phyloP scores from a whole-genome alignment of 2,329 filamentous ascomycete genomes.

The Cercospora citrullina region DNA sequence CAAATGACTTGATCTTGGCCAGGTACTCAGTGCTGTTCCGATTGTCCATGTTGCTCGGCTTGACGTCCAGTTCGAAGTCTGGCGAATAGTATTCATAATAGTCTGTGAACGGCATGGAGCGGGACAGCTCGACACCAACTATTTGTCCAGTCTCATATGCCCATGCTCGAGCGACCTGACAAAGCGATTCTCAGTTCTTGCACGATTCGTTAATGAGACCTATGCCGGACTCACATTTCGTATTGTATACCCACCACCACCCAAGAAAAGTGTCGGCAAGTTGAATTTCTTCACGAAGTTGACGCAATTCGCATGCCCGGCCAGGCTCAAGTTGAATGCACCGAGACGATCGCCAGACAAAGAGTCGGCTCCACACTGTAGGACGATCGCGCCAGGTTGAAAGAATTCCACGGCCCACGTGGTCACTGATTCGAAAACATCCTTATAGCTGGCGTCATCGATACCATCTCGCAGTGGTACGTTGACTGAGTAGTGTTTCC shows the following conservation, averaged over 20 bases:
- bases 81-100: conserved; percentile 82
- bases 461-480: conserved; percentile 70
- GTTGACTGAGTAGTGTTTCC: conserved; percentile 67
- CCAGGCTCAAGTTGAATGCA: conserved; percentile 71
- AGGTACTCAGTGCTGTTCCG: conserved; percentile 68
- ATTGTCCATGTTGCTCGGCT: conserved; percentile 72
- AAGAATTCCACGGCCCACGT: conserved; percentile 69
- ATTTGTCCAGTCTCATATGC: conserved; percentile 72
- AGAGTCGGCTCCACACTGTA: conserved; percentile 69
- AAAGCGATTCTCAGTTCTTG: background rate
- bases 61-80: conserved; percentile 70
- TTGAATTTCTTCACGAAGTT: conserved; percentile 68
- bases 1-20: conserved; percentile 59
- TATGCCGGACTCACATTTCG: conserved; percentile 50
- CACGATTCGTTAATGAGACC: background rate
- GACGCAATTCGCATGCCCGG: conserved; percentile 69
- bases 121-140: conserved; percentile 73
- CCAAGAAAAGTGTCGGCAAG: conserved; percentile 64
- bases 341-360: conserved; percentile 66
- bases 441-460: conserved; percentile 66
- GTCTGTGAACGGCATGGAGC: conserved; percentile 78
- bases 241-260: conserved; percentile 70
- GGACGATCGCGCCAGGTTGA: conserved; percentile 64
- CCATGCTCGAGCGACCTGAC: conserved; percentile 57
- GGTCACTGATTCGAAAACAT: conserved; percentile 68